Base-by-base conservation (phyloP, 768 basidiomycete species). In the Cytidiella melzeri region DNA sequence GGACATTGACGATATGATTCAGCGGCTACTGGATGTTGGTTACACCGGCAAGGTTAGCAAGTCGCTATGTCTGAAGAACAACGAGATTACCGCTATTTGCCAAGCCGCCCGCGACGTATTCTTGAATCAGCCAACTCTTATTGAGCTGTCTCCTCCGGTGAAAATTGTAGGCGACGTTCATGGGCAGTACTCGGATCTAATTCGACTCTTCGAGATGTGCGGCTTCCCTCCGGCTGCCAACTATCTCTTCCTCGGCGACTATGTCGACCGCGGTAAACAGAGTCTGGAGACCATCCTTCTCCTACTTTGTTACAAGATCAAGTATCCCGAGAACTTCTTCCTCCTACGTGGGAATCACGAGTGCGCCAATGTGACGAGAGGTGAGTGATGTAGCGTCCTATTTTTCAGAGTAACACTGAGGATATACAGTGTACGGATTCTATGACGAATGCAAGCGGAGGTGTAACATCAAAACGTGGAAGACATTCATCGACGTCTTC, bases 161-260 rank as follows among this genome's bases (percentile, higher is more conserved):
- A 99, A 98, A 78, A 97, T 99, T 55, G 96, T 98, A 15, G 96
- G 96, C 23, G 96, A 99, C 68, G 94, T 98, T 5, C 96, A 99
- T 62, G 96, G 96, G 5, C 96, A 99, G 72, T 99, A 97, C 68
- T 91, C 90, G 44, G 96, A 99, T 75, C 83, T 99, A 60, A 98
- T 98, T 60, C 87, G 96, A 46, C 71, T 99, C 41, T 99, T 99
- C 61, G 96, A 98, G 69, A 98, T 98, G 95, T 98, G 96, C 64
- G 96, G 96, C 20, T 99, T 98, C 68, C 96, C 96, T 23, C 96
- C 96, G 4, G 78, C 86, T 4, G 86, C 93, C 58, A 98, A 98
- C 64, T 99, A 98, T 68, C 88, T 99, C 53, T 99, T 98, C 76
- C 79, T 99, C 39, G 96, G 96, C 39, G 96, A 99, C 71, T 99